A percentile compares a stretch with the other conserved stretches of the same genome.
Evolutionary conservation across 345 rosid species (phyloP).

Genomic region (Gossypium sturtianum): DNA sequence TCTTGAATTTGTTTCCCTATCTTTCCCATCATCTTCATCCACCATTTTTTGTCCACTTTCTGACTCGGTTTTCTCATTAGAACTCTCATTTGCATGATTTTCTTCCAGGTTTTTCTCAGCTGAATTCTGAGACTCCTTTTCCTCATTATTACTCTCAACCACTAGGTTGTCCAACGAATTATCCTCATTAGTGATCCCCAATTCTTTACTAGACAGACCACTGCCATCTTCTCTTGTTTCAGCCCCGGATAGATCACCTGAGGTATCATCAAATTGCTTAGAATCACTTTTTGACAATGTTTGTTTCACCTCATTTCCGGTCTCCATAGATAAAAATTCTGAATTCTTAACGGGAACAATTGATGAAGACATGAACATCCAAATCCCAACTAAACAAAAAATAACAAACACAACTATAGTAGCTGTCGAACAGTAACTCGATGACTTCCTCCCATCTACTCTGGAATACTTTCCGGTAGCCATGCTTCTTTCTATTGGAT

Average conservation of each 20-base stretch:
- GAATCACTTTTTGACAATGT: conserved; percentile 14
- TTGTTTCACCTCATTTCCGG: conserved; percentile 26
- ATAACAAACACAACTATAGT: conserved; percentile 54
- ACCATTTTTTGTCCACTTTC: conserved; percentile 27
- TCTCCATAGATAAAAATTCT: conserved; percentile 29
- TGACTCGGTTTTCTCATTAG: conserved; percentile 25
- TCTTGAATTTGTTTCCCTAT: conserved; percentile 25
- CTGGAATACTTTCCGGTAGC: conserved; percentile 58
- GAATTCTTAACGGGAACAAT: conserved; percentile 38
- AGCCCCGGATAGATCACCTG: conserved; percentile 33
- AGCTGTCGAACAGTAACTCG: conserved; percentile 57
- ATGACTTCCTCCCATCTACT: conserved; percentile 58
- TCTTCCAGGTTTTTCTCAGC: conserved; percentile 21
- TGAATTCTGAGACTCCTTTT: conserved; percentile 21
- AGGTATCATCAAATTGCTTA: conserved; percentile 25
- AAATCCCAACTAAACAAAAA: conserved; percentile 67
- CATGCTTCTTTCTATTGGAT: conserved; percentile 30
- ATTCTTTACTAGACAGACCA: conserved; percentile 15
- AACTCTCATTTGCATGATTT: conserved; percentile 20
- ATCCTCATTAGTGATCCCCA: conserved; percentile 19
- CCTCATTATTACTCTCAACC: conserved; percentile 22
- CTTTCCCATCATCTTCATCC: conserved; percentile 25
- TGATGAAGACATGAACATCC: conserved; percentile 85
- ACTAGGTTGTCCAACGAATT: conserved; percentile 20
- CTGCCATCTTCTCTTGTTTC: conserved; percentile 24